These are phyloP conservation scores for Silene latifolia DNA, from an alignment of 148 eudicot species.

Conservation along the genomic window DNA sequence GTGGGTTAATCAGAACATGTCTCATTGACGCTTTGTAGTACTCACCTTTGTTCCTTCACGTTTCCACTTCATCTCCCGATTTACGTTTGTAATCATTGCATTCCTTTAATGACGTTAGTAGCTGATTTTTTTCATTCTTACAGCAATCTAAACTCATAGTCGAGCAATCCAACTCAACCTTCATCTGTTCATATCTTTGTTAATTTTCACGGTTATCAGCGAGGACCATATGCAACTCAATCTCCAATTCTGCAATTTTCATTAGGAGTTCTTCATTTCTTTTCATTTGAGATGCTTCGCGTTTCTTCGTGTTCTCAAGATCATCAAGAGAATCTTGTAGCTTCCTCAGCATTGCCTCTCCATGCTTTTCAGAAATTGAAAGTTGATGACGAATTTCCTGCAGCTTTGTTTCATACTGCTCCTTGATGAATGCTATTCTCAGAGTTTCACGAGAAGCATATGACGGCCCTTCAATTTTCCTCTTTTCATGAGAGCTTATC, in stretches of 20 bases:
- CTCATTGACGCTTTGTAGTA: constrained; percentile 32
- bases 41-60: constrained; percentile 40
- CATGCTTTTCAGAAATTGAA: constrained; percentile 74
- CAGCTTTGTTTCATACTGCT: constrained; percentile 75
- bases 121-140: constrained; percentile 87
- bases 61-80: constrained; percentile 39
- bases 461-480: constrained; percentile 52
- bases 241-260: constrained; percentile 63
- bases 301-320: constrained; percentile 63
- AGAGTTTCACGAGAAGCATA: constrained; percentile 63
- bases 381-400: constrained; percentile 80
- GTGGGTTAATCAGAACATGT: constrained; percentile 19
- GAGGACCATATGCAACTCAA: constrained; percentile 46
- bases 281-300: constrained; percentile 61
- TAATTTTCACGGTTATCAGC: constrained; percentile 73
- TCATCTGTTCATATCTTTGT: constrained; percentile 58
- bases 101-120: constrained; percentile 48
- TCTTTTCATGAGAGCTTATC: constrained; percentile 39
- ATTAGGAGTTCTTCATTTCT: constrained; percentile 66
- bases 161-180: constrained; percentile 86
- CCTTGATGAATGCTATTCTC: constrained; percentile 85
- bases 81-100: constrained; percentile 48
- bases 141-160: constrained; percentile 82
- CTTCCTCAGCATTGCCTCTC: constrained; percentile 86
- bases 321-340: constrained; percentile 85